phyloP scores from a whole-genome alignment of 768 basidiomycete species.

The Rubroboletus satanas region DNA sequence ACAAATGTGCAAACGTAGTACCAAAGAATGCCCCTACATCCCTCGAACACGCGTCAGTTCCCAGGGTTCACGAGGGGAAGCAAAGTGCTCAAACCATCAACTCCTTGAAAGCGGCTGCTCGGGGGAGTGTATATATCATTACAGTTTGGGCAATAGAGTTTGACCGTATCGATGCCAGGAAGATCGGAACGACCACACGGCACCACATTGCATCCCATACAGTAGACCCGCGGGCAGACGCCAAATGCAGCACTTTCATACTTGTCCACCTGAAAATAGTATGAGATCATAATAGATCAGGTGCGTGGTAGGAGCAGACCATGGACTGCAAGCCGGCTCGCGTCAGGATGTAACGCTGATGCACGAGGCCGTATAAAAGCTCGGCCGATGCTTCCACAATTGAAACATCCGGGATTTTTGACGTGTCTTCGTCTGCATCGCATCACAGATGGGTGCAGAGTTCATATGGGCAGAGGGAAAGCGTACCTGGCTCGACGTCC shows the following conservation, averaged over 20 bases:
- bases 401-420: constrained; percentile 96
- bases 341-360: constrained; percentile 96
- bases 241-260: constrained; percentile 92
- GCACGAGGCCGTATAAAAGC: constrained; percentile 94
- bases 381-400: constrained; percentile 98
- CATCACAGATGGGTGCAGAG: constrained; percentile 9
- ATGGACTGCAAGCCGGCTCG: constrained; percentile 91
- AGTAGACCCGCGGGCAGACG: constrained; percentile 93
- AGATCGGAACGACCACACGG: constrained; percentile 95
- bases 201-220: constrained; percentile 81
- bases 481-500: constrained; percentile 95
- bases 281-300: constrained; percentile 19
- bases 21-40: constrained; percentile 93
- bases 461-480: constrained; percentile 11
- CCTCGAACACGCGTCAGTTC: constrained; percentile 17
- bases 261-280: constrained; percentile 73
- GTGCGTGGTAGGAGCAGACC: constrained; percentile 45
- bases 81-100: constrained; percentile 65
- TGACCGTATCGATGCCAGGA: constrained; percentile 95
- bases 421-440: constrained; percentile 77
- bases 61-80: constrained; percentile 6
- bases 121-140: constrained; percentile 96
- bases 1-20: constrained; percentile 96
- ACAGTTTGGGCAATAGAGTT: constrained; percentile 96
- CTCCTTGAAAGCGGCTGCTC: constrained; percentile 90